Conservation (phyloP, 805 yeast species). For the Candida silvatica region DNA sequence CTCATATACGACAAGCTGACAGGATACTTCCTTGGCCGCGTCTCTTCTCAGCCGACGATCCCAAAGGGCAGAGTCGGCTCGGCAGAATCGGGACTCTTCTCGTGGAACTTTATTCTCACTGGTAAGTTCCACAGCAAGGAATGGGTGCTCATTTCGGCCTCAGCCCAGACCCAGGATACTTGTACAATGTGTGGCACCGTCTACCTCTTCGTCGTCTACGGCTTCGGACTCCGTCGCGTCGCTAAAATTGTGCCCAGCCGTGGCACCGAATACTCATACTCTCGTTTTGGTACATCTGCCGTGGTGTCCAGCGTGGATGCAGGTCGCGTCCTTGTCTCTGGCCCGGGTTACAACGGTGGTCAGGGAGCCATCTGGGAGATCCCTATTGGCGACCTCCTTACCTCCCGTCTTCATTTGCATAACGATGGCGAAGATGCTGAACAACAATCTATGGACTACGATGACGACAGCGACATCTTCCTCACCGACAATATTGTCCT, state of each 20-base stretch:
- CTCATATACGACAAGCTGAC: slow-evolving; percentile 23
- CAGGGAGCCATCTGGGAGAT: slow-evolving; percentile 40
- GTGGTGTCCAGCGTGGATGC: slow-evolving; percentile 7
- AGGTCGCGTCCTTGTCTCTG: slow-evolving; percentile 26
- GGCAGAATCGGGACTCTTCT: slow-evolving; percentile 19
- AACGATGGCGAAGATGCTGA: no score
- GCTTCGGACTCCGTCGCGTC: slow-evolving; percentile 3
- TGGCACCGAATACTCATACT: slow-evolving; percentile 1
- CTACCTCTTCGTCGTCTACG: slow-evolving; percentile 16
- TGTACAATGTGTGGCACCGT: slow-evolving; percentile 34
- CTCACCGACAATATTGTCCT: slow-evolving; percentile 10
- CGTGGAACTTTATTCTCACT: slow-evolving; percentile 16
- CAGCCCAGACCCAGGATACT: slow-evolving; percentile 16
- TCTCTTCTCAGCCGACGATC: neutral
- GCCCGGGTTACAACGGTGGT: slow-evolving; percentile 25
- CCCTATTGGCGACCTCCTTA: slow-evolving; percentile 12
- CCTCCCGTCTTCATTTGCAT: neutral
- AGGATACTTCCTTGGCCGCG: neutral
- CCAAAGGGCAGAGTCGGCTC: slow-evolving; percentile 11
- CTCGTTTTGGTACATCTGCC: slow-evolving; percentile 16
- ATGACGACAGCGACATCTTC: no score
- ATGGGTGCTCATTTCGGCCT: slow-evolving; percentile 24
- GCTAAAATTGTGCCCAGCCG: slow-evolving; percentile 10
- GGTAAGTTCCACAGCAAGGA: slow-evolving; percentile 10
- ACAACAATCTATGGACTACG: no score